Base-by-base conservation (phyloP, 164 flowering plant species). In the Litsea cubeba region DNA sequence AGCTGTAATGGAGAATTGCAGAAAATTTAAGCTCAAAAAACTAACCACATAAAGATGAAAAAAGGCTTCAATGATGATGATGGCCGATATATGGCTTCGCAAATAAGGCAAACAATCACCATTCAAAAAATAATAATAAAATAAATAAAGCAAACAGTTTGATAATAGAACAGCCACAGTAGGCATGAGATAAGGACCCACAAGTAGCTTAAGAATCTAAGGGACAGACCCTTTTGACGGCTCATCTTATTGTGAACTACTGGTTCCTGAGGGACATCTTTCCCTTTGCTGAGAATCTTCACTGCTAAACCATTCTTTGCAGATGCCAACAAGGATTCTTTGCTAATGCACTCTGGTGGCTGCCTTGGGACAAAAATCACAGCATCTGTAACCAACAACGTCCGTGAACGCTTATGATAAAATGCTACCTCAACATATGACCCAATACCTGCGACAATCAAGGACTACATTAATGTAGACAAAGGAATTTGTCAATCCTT, bases 361-460 rank as follows among this genome's bases (percentile, higher is more conserved):
- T 91, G 89, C 65, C 83, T 86, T 20, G 99, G 97, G 65, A 95
- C 99, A 82, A 84, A 95, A 71, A 95, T 95, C 4, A 95, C 98
- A 35, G 98, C 99, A 85, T 95, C 98, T 22, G 99, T 93, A 23
- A 93, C 88, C 40, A 95, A 81, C 60, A 93, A 84, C 20, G 98
- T 87, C 75, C 89, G 85, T 72, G 97, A 89, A 40, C 82, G 87
- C 80, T 89, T 92, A 71, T 95, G 98, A 79, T 92, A 93, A 79
- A 95, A 95, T 62, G 98, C 97, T 26, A 92, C 99, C 85, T 95
- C 98, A 28, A 93, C 99, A 79, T 95, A 95, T 32, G 98, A 97
- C n/a, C 99, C 98, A 79, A 95, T 95, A 72, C 98, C 99, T 95
- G 83, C 72, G 76, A 80, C 12, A 75, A 50, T 60, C 30, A 62